These are phyloP conservation scores for Cadophora sp. DNA, from an alignment of 2,329 filamentous ascomycete species.

Conservation along the genomic window DNA sequence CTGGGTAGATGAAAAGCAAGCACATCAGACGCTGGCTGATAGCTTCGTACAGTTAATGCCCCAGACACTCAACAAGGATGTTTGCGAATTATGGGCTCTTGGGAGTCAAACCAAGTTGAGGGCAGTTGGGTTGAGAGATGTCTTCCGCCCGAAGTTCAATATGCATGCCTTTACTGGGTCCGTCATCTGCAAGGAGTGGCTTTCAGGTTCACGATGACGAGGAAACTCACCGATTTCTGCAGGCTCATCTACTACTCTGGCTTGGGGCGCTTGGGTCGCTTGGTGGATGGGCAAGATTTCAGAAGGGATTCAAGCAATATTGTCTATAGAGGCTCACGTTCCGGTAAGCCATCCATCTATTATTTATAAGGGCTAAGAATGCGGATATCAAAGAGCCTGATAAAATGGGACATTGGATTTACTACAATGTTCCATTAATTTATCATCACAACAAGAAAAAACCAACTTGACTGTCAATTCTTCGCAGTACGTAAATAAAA, in stretches of 20 bases:
- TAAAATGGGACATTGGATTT: too few species aligned
- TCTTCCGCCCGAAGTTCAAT: conserved; percentile 27
- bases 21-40: conserved; percentile 41
- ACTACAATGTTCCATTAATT: too few species aligned
- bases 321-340: conserved; percentile 21
- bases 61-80: conserved; percentile 35
- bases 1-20: conserved; percentile 42
- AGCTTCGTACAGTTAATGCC: conserved; percentile 45
- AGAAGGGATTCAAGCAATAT: conserved; percentile 26
- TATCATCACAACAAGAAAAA: too few species aligned
- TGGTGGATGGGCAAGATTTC: conserved; percentile 10
- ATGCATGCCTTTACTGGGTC: conserved; percentile 14
- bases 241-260: conserved; percentile 12
- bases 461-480: too few species aligned
- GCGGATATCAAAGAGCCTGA: too few species aligned
- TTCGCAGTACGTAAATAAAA: too few species aligned
- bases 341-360: conserved; percentile 10
- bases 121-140: conserved; percentile 24
- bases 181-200: conserved; percentile 23
- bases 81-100: conserved; percentile 29
- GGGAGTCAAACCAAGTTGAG: conserved; percentile 33
- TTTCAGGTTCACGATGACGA: conserved; percentile 1
- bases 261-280: conserved; percentile 9
- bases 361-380: background rate
- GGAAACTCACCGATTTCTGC: conserved; percentile 17